Evolutionary conservation across 148 eudicot genomes (phyloP).

Genomic region (Cornus suecica): DNA sequence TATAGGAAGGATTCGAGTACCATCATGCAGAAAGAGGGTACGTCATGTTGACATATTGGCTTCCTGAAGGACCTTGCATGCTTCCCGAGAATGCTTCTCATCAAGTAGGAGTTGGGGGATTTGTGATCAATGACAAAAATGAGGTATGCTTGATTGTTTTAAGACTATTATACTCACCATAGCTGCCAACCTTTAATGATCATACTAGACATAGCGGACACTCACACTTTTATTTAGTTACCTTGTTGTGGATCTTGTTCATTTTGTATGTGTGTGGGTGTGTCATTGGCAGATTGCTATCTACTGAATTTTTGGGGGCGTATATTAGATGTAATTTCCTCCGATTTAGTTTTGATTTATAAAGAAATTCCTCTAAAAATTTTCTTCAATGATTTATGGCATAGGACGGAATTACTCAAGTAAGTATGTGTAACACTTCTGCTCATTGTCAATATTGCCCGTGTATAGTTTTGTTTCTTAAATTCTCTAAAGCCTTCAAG

Average conservation of each 20-base stretch:
- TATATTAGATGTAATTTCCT: too few relatives aligned
- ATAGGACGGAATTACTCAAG: too few relatives aligned
- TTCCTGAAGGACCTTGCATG: conserved; percentile 76
- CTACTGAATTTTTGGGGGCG: not conserved
- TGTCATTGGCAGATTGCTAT: too few relatives aligned
- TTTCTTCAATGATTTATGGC: not conserved
- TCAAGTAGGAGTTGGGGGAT: conserved; percentile 84
- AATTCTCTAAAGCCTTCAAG: not conserved
- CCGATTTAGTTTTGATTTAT: not conserved
- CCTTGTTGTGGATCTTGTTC: too few relatives aligned
- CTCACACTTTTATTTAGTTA: too few relatives aligned
- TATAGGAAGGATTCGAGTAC: conserved; percentile 75
- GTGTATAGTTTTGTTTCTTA: not conserved
- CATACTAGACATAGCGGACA: too few relatives aligned
- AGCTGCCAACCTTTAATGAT: not conserved
- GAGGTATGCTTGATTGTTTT: conserved; percentile 39
- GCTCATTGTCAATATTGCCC: too few relatives aligned
- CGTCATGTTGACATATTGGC: conserved; percentile 87
- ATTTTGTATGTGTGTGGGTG: not conserved
- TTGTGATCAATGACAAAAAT: conserved; percentile 67
- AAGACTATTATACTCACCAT: not conserved
- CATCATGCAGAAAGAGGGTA: conserved; percentile 82
- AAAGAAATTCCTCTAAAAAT: not conserved
- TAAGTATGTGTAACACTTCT: too few relatives aligned
- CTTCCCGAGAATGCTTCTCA: conserved; percentile 86